These are phyloP conservation scores for Yamadazyma trypodendri DNA, from an alignment of 1,139 yeast genomes.

Conservation along the genomic window DNA sequence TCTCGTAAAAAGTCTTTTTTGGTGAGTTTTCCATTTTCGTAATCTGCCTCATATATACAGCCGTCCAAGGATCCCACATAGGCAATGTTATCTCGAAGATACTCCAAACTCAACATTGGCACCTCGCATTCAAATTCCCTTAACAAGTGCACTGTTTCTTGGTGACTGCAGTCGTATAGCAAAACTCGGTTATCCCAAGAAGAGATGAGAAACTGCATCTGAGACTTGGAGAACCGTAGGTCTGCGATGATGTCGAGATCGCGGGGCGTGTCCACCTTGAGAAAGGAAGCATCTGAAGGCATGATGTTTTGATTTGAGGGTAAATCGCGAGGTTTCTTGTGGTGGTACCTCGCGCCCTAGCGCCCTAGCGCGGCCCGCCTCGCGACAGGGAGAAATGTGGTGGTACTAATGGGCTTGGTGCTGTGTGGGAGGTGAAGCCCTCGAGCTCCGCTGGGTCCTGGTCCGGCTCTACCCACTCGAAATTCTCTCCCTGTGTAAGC, in stretches of 20 bases:
- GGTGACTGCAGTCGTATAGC: conserved; percentile 29
- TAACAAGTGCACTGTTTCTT: conserved; percentile 10
- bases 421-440: conserved; percentile 5
- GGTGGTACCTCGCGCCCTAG: no score
- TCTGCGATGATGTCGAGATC: conserved; percentile 32
- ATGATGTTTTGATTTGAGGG: neutral
- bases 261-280: conserved; percentile 17
- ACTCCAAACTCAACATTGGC: conserved; percentile 22
- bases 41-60: conserved; percentile 37
- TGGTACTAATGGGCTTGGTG: neutral
- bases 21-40: conserved; percentile 35
- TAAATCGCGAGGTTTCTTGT: no score
- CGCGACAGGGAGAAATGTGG: no score
- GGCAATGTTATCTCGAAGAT: conserved; percentile 17
- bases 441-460: conserved; percentile 45
- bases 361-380: no score
- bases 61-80: conserved; percentile 45
- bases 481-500: conserved; percentile 35
- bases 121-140: conserved; percentile 16
- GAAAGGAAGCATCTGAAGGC: neutral
- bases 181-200: conserved; percentile 43
- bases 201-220: conserved; percentile 34
- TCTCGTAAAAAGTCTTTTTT: conserved; percentile 13
- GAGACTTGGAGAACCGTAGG: conserved; percentile 25
- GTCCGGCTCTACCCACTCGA: conserved; percentile 49